phyloP scores from a whole-genome alignment of 108 stramenopile genomes.

The Cylindrotheca closterium region DNA sequence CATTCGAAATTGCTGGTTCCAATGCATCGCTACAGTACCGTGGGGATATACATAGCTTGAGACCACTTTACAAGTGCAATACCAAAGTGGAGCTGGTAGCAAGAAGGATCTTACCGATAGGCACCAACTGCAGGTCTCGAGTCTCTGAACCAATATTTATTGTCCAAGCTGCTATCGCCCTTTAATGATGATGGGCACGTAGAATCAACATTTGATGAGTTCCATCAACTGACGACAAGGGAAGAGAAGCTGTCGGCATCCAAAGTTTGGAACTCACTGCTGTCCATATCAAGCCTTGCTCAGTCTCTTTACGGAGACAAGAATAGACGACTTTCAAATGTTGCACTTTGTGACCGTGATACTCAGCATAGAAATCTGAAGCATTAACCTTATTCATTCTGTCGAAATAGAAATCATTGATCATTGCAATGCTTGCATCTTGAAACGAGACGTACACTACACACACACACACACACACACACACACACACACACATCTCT shows the following conservation, averaged over 20 bases:
- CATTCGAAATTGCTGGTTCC: constrained; percentile 54
- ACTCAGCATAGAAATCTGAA: constrained; percentile 62
- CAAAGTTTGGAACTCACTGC: constrained; percentile 58
- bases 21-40: constrained; percentile 51
- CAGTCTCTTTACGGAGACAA: constrained; percentile 39
- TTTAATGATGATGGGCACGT: constrained; percentile 73
- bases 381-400: constrained; percentile 52
- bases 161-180: constrained; percentile 79
- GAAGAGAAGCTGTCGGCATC: too few species aligned
- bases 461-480: too few species aligned
- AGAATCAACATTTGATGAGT: constrained; percentile 43
- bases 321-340: constrained; percentile 58
- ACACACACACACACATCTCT: too few species aligned
- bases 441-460: too few species aligned
- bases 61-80: too few species aligned
- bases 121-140: constrained; percentile 54
- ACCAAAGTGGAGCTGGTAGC: too few species aligned
- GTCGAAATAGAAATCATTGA: too few species aligned
- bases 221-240: constrained; percentile 22
- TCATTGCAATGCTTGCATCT: too few species aligned
- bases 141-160: constrained; percentile 81
- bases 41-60: too few species aligned
- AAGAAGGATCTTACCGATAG: constrained; percentile 3
- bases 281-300: constrained; percentile 43
- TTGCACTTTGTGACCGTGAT: constrained; percentile 68